Evolutionary conservation across 2,329 filamentous ascomycete species (phyloP).

Genomic region (Fusarium beomiforme): DNA sequence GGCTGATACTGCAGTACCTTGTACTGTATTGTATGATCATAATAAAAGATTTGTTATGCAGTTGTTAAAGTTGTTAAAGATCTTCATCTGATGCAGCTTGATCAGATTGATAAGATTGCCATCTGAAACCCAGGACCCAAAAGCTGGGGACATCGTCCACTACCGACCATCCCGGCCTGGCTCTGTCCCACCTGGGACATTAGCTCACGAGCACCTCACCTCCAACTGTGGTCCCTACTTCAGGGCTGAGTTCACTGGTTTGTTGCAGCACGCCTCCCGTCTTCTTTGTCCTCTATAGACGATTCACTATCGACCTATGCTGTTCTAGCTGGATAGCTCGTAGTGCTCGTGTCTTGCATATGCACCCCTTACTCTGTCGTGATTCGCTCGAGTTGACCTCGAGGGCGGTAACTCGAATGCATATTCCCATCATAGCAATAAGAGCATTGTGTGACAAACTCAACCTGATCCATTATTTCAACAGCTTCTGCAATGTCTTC

Average conservation of each 20-base stretch:
- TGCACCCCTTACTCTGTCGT: neutral
- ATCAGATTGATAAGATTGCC: conserved; percentile 46
- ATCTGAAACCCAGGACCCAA: conserved; percentile 15
- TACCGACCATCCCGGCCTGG: conserved; percentile 16
- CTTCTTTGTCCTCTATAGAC: neutral
- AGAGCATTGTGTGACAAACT: neutral
- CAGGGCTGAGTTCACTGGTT: neutral
- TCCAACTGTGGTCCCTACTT: neutral
- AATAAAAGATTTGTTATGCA: neutral
- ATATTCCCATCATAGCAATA: neutral
- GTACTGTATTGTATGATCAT: neutral
- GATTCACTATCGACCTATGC: neutral
- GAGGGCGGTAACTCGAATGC: neutral
- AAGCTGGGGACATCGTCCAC: conserved; percentile 27
- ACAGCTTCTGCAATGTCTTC: neutral
- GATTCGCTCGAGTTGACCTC: neutral
- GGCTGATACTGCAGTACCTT: neutral
- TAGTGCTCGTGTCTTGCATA: neutral
- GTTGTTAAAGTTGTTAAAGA: conserved; percentile 12
- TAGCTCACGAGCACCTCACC: conserved; percentile 16
- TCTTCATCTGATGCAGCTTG: conserved; percentile 40
- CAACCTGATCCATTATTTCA: neutral
- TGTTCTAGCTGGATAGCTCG: neutral
- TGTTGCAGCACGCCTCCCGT: neutral
- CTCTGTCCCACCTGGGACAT: conserved; percentile 25